Percentiles rank a stretch among this genome's conserved stretches.
These are phyloP conservation scores for Paraglomus brasilianum DNA, from an alignment of 192 early-diverging fungal species.

Conservation along the genomic window DNA sequence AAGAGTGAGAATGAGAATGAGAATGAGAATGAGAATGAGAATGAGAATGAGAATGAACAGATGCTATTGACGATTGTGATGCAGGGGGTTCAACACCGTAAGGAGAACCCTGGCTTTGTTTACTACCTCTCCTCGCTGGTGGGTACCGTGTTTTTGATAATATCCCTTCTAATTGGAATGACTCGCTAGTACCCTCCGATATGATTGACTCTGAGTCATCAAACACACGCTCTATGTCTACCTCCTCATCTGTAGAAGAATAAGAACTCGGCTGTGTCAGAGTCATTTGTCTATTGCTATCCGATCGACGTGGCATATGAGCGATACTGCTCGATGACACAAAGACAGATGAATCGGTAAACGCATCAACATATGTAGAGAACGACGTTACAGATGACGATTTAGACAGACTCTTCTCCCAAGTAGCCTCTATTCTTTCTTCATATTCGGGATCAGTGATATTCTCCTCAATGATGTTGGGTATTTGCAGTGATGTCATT, in stretches of 20 bases:
- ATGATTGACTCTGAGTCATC: slow-evolving; percentile 15
- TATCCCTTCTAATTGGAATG: slow-evolving; percentile 17
- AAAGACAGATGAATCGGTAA: background rate
- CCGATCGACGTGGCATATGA: background rate
- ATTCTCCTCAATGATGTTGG: slow-evolving; percentile 19
- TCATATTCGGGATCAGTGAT: slow-evolving; percentile 9
- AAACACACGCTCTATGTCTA: background rate
- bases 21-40: no score
- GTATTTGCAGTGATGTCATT: slow-evolving; percentile 6
- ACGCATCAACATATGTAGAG: background rate
- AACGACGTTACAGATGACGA: background rate
- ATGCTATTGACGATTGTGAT: no score
- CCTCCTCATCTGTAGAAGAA: slow-evolving; percentile 18
- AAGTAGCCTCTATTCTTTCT: background rate
- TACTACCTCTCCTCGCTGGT: no score
- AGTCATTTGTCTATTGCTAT: background rate
- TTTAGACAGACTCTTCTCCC: slow-evolving; percentile 16
- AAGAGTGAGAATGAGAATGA: no score
- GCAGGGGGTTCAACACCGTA: no score
- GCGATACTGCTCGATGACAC: background rate
- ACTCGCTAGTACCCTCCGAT: slow-evolving; percentile 11
- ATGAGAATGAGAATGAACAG: no score
- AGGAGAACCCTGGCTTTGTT: no score
- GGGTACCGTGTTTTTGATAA: background rate
- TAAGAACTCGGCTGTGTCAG: background rate